Base-by-base conservation (phyloP, 306 rosid species). In the Alnus glutinosa region DNA sequence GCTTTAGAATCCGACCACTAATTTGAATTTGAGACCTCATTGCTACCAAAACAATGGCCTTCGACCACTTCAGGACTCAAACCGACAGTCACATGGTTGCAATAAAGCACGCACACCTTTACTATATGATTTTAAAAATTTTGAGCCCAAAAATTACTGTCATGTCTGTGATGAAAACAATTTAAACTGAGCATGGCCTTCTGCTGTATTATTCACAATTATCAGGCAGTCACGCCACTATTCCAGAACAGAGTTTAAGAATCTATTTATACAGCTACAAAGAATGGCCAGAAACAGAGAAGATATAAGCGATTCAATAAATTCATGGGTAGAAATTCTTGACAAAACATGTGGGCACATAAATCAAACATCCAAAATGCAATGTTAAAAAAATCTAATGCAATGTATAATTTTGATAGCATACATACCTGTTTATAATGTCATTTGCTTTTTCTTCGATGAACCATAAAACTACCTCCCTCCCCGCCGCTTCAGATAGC, bases 381-480 rank as follows among this genome's bases (percentile, higher is more conserved):
- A 39, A 2, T 19, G 48, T 18, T 34, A 44, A 57, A 19, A 8
- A 23, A 42, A 42, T 6, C 4, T 13, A 37, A 23, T 77, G 23
- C 13, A 9, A 69, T 6, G 8, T 23, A 42, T 18, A 49, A 66
- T 14, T 42, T 48, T 63, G 68, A 46, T 4, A 11, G 55, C 73
- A 44, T 23, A 70, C 7, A 54, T 89, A 91, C 97, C 94, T 94
- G 97, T 94, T 94, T 9, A 90, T 89, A 79, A 89, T 88, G 81
- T 90, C 98, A 80, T 90, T 75, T 50, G 90, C 57, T 81, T 89
- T 81, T 73, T 94, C 97, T 86, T 94, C 97, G 93, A 94, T 94
- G 78, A 94, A 86, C 98, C 98, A 94, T 34, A 94, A 47, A 23
- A 94, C 97, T 66, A 94, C 94, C 73, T 94, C 94, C 77, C 87